Evolutionary conservation across 768 basidiomycete species (phyloP).

Genomic region (Grammothele lineata): DNA sequence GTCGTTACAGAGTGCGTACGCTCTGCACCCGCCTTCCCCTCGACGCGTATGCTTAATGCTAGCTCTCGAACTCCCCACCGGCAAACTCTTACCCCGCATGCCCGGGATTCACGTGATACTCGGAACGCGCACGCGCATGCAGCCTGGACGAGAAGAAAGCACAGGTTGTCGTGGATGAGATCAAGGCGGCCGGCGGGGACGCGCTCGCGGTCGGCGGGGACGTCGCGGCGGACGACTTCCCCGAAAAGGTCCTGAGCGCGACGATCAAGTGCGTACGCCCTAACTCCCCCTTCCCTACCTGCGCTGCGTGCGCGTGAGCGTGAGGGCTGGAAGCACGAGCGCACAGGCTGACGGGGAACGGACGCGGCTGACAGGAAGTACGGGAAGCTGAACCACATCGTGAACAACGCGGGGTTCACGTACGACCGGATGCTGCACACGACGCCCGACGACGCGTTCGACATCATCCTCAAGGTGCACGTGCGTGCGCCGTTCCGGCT

Average conservation of each 20-base stretch:
- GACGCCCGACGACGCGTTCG: constrained; percentile 76
- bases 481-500: constrained; percentile 85
- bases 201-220: constrained; percentile 75
- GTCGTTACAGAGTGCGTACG: constrained; percentile 73
- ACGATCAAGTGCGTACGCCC: constrained; percentile 75
- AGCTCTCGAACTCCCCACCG: no score
- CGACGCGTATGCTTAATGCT: no score
- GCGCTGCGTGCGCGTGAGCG: no score
- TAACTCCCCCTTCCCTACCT: no score
- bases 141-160: constrained; percentile 75
- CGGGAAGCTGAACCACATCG: constrained; percentile 83
- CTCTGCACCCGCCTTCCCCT: no score
- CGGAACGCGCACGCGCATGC: no score
- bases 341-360: background rate
- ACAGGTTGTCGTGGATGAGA: constrained; percentile 63
- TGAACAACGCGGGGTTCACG: constrained; percentile 83
- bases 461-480: constrained; percentile 81
- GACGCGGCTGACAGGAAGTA: constrained; percentile 47
- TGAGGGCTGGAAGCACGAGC: no score
- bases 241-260: constrained; percentile 69
- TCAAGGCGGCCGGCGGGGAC: constrained; percentile 67
- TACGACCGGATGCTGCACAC: constrained; percentile 88
- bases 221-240: constrained; percentile 80
- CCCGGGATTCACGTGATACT: constrained; percentile 8
- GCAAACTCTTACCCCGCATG: no score